These are phyloP conservation scores for Boletus fagicola DNA, from an alignment of 768 basidiomycete genomes.

Conservation along the genomic window DNA sequence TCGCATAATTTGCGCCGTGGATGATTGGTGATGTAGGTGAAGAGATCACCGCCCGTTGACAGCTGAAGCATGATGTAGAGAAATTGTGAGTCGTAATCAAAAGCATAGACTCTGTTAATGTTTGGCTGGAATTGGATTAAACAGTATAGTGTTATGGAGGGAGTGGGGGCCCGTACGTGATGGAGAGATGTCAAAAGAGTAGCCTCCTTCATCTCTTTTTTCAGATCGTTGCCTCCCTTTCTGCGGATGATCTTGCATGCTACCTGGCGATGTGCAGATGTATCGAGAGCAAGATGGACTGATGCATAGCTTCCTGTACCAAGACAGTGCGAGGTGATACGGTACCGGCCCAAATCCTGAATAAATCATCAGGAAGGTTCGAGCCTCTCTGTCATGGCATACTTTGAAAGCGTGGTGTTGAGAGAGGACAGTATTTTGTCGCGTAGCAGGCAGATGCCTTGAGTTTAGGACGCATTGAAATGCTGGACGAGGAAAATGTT, in stretches of 20 bases:
- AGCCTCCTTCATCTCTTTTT: constrained; percentile 74
- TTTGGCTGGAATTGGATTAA: constrained; percentile 54
- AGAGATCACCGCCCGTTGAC: constrained; percentile 85
- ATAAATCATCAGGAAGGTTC: not conserved
- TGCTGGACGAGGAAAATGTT: constrained; percentile 35
- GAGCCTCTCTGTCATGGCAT: constrained; percentile 4
- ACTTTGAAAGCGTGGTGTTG: constrained; percentile 54
- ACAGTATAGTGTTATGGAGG: not conserved
- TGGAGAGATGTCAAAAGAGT: constrained; percentile 66
- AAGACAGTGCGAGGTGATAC: constrained; percentile 76
- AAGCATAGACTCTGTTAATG: constrained; percentile 74
- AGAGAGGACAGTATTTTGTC: constrained; percentile 62
- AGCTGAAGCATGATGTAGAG: constrained; percentile 84
- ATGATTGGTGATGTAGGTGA: constrained; percentile 74
- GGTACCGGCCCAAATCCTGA: constrained; percentile 63
- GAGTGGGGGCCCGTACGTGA: constrained; percentile 51
- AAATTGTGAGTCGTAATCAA: constrained; percentile 59
- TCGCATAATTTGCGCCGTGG: constrained; percentile 60
- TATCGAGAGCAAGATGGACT: constrained; percentile 75
- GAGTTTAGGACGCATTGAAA: constrained; percentile 65
- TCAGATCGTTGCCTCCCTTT: constrained; percentile 40
- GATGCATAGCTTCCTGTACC: constrained; percentile 82
- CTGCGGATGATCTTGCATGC: constrained; percentile 82
- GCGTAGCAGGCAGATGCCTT: constrained; percentile 49
- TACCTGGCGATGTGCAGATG: constrained; percentile 61